Evolutionary conservation across 202 grass and related monocot genomes (phyloP).

Genomic region (Musa balbisiana): DNA sequence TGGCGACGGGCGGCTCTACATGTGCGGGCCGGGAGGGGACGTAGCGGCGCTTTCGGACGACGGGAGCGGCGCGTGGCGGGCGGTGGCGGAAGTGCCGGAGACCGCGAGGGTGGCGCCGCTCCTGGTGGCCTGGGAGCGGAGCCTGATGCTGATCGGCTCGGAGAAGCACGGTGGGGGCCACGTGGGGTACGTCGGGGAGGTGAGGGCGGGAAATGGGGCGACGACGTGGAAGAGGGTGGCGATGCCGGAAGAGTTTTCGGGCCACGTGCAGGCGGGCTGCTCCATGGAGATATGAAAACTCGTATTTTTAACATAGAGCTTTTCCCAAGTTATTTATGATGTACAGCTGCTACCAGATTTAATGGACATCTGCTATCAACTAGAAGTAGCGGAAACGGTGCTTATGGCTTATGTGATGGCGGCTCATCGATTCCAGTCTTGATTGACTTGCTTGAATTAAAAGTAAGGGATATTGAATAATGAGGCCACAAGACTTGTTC

Average conservation of each 20-base stretch:
- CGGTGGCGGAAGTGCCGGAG: slow-evolving; percentile 34
- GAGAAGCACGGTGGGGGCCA: slow-evolving; percentile 38
- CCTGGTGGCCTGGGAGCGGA: slow-evolving; percentile 20
- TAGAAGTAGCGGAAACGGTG: too few species aligned
- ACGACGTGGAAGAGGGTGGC: slow-evolving; percentile 30
- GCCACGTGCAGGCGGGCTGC: slow-evolving; percentile 49
- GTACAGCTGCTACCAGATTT: too few species aligned
- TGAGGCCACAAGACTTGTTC: too few species aligned
- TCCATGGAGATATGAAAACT: slow-evolving; percentile 31
- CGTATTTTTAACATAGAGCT: too few species aligned
- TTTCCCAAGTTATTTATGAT: too few species aligned
- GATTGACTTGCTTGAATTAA: too few species aligned
- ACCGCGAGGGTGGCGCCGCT: slow-evolving; percentile 27
- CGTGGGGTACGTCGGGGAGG: slow-evolving; percentile 29
- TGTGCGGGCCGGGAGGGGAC: slow-evolving; percentile 24
- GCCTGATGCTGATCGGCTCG: slow-evolving; percentile 35
- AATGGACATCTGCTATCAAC: too few species aligned
- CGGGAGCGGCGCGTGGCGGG: slow-evolving; percentile 24
- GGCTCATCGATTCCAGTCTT: too few species aligned
- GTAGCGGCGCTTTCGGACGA: slow-evolving; percentile 27
- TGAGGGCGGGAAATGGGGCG: slow-evolving; percentile 22
- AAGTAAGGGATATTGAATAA: too few species aligned
- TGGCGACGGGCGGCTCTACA: slow-evolving; percentile 29
- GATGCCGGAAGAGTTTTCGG: slow-evolving; percentile 40
- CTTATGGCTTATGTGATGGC: too few species aligned